Base-by-base conservation (phyloP, 1,284 basidiomycete genomes). In the Moniliophthora roreri region DNA sequence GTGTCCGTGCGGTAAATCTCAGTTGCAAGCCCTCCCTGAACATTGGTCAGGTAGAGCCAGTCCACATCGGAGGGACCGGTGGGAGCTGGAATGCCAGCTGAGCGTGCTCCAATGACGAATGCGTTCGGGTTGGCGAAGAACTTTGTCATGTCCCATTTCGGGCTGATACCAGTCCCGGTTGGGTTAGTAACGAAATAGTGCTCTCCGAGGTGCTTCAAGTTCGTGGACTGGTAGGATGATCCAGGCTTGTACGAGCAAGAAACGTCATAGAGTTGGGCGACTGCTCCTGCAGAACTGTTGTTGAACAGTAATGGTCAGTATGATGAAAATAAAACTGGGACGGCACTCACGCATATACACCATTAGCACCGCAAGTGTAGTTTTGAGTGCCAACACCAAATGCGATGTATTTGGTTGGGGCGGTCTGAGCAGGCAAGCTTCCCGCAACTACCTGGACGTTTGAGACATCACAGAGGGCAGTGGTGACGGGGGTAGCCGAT, bases 171-270 rank as follows among this genome's bases (percentile, higher is more conserved):
- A 10, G 16, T 21, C 4, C 34, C 51, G 6, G 32, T 48, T 10
- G 51, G 51, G 44, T 48, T 52, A 5, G 15, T 21, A 44, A 52
- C 37, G 13, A 52, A 52, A 36, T 48, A 52, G 45, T 52, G 51
- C n/a, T 52, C 34, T 9, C 42, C 45, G 4, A 52, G 32, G 13
- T 16, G 18, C 20, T 10, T 39, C 2, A 18, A n/a, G 15, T 11
- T 8, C 9, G n/a, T 40, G n/a, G n/a, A n/a, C n/a, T n/a, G n/a
- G n/a, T n/a, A n/a, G 13, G 41, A 40, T 11, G 20, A 7, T 16
- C 40, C 49, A 26, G 40, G 21, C 21, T 34, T 32, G 15, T 40
- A 40, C 24, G 41, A 20, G 26, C 50, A 51, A 28, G 50, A 51
- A 3, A 34, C 7, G 39, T 51, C 50, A 9, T 41, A 28, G 20